A percentile compares a stretch with the other conserved stretches of the same genome.
Evolutionary conservation across 805 yeast species (phyloP).

Genomic region (Barnettozyma siamensis): DNA sequence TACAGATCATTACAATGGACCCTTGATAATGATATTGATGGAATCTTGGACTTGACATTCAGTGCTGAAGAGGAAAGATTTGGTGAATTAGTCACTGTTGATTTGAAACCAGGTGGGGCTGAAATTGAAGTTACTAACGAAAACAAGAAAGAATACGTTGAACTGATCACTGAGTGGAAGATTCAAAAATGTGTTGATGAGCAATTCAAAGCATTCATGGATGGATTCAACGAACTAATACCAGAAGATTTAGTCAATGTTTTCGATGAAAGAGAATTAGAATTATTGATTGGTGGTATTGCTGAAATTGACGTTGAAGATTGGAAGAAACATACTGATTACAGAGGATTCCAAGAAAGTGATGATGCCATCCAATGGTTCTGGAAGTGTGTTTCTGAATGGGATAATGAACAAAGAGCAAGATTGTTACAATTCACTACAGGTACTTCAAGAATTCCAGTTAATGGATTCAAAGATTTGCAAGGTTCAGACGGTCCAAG

Average conservation of each 20-base stretch:
- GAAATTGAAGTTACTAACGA: conserved; percentile 91
- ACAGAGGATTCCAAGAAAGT: conserved; percentile 93
- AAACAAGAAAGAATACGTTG: conserved; percentile 92
- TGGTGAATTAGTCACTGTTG: conserved; percentile 87
- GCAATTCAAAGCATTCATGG: conserved; percentile 93
- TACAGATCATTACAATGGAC: conserved; percentile 94
- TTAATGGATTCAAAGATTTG: conserved; percentile 95
- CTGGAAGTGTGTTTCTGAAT: conserved; percentile 88
- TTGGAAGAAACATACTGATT: conserved; percentile 99
- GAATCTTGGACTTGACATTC: conserved; percentile 81
- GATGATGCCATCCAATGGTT: conserved; percentile 98
- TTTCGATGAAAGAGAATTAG: conserved; percentile 96
- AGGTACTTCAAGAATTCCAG: conserved; percentile 98
- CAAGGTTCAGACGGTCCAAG: conserved; percentile 99
- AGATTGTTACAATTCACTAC: conserved; percentile 95
- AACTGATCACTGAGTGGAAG: conserved; percentile 92
- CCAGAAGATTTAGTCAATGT: conserved; percentile 96
- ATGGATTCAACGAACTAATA: conserved; percentile 94
- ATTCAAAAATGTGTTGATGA: conserved; percentile 89
- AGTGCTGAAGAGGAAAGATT: conserved; percentile 88
- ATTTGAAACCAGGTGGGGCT: conserved; percentile 83
- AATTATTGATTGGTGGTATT: conserved; percentile 94
- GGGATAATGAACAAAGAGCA: conserved; percentile 97
- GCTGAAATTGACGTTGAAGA: conserved; percentile 97
- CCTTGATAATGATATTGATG: conserved; percentile 89